These are phyloP conservation scores for Pseudogymnoascus sp. DNA, from an alignment of 2,329 filamentous ascomycete genomes.

Conservation along the genomic window DNA sequence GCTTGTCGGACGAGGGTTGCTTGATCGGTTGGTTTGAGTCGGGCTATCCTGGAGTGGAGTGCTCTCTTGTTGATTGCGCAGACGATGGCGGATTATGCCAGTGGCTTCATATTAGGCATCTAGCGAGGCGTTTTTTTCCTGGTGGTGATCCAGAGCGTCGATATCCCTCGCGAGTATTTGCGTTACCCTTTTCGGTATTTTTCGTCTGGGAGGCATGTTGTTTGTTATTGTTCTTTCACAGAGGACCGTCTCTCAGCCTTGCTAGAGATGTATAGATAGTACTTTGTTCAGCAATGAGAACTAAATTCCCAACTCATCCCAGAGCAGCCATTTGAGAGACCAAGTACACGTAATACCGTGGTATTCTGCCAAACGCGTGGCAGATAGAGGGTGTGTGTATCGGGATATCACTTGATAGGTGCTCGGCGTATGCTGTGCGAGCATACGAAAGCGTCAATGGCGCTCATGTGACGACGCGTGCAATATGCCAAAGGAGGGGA, in stretches of 20 bases:
- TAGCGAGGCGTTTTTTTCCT: neutral
- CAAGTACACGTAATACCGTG: neutral
- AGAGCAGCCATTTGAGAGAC: neutral
- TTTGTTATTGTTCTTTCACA: neutral
- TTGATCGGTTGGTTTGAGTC: neutral
- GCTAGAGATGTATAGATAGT: neutral
- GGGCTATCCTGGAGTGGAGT: neutral
- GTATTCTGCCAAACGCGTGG: neutral
- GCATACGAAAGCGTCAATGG: neutral
- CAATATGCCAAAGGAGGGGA: neutral
- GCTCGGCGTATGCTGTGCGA: neutral
- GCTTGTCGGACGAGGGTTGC: neutral
- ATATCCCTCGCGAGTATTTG: neutral
- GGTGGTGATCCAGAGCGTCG: neutral
- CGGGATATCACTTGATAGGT: slow-evolving; percentile 2
- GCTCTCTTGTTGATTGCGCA: neutral
- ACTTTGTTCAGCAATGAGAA: neutral
- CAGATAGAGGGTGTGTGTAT: neutral
- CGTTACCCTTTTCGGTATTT: neutral
- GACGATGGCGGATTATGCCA: neutral
- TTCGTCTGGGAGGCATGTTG: neutral
- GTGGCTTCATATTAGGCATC: neutral
- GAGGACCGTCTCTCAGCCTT: neutral
- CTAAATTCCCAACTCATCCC: neutral
- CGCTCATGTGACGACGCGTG: neutral